Evolutionary conservation across 768 basidiomycete species (phyloP).

Genomic region (Botryobasidium botryosum): DNA sequence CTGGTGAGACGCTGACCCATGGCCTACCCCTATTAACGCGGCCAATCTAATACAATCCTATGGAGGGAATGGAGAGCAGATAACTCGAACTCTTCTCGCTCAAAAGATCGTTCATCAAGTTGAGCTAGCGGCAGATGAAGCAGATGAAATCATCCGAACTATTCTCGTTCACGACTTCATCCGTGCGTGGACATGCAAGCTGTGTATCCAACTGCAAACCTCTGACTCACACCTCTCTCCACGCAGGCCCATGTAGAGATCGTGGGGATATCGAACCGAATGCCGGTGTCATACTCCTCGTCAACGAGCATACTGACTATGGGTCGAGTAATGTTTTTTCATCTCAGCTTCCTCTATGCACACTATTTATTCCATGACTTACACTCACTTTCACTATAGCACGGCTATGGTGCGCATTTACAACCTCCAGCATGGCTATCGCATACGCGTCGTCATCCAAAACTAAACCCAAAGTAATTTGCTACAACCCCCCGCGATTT

Average conservation of each 20-base stretch:
- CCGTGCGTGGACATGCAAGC: slow-evolving; percentile 23
- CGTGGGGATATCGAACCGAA: slow-evolving; percentile 32
- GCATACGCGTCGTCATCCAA: slow-evolving; percentile 42
- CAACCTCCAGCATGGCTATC: slow-evolving; percentile 66
- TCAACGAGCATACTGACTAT: slow-evolving; percentile 25
- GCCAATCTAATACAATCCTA: background rate
- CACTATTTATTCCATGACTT: background rate
- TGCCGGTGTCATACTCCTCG: slow-evolving; percentile 47
- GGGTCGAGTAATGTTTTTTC: background rate
- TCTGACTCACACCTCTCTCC: background rate
- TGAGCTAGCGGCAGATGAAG: slow-evolving; percentile 26
- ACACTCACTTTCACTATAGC: slow-evolving; percentile 22
- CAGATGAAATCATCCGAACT: slow-evolving; percentile 35
- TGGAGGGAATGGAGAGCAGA: slow-evolving; percentile 55
- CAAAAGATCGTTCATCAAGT: slow-evolving; percentile 16
- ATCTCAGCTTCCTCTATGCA: background rate
- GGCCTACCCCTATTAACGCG: too few species aligned
- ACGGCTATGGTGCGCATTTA: slow-evolving; percentile 72
- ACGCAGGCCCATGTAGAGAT: slow-evolving; percentile 13
- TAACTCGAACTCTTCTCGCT: slow-evolving; percentile 40
- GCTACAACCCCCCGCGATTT: too few species aligned
- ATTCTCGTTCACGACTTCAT: slow-evolving; percentile 34
- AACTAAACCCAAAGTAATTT: slow-evolving; percentile 47
- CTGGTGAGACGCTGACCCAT: too few species aligned
- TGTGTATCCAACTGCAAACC: background rate